These are phyloP conservation scores for Monilinia laxa DNA, from an alignment of 2,329 filamentous ascomycete genomes.

Conservation along the genomic window DNA sequence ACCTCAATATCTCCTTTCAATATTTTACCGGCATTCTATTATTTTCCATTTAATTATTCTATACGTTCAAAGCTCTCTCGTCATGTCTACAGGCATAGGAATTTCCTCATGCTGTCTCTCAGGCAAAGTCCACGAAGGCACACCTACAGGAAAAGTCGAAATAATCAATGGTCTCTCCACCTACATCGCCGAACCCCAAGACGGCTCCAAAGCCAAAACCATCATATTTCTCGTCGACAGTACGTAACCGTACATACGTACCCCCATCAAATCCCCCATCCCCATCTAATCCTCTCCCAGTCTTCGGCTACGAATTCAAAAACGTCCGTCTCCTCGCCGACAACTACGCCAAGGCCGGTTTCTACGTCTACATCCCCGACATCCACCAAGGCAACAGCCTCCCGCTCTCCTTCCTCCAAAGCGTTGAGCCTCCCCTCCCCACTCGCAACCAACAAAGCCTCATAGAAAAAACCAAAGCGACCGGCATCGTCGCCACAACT, in stretches of 20 bases:
- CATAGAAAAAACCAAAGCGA: slow-evolving; percentile 44
- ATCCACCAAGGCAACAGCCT: slow-evolving; percentile 45
- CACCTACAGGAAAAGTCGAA: slow-evolving; percentile 44
- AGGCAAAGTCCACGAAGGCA: slow-evolving; percentile 29
- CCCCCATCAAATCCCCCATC: background rate
- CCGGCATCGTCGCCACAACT: slow-evolving; percentile 44
- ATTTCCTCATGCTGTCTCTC: slow-evolving; percentile 6
- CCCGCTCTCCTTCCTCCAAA: slow-evolving; percentile 44
- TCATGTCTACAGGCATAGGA: background rate
- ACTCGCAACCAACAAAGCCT: slow-evolving; percentile 42
- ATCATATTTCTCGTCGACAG: slow-evolving; percentile 52
- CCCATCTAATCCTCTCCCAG: background rate
- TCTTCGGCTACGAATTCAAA: slow-evolving; percentile 48
- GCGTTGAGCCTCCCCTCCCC: slow-evolving; percentile 45
- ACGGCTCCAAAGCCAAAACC: slow-evolving; percentile 42
- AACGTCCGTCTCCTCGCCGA: slow-evolving; percentile 52
- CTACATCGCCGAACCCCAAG: slow-evolving; percentile 46
- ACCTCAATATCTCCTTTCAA: background rate
- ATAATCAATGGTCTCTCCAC: slow-evolving; percentile 46
- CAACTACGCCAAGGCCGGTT: slow-evolving; percentile 47
- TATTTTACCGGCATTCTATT: background rate
- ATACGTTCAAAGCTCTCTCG: background rate
- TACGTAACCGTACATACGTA: slow-evolving; percentile 37
- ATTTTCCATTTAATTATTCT: background rate
- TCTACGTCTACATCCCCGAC: slow-evolving; percentile 49